Percentiles rank a stretch among this genome's conserved stretches.
phyloP scores from a whole-genome alignment of 2,329 filamentous ascomycete species.

The Xylariaceae sp. region DNA sequence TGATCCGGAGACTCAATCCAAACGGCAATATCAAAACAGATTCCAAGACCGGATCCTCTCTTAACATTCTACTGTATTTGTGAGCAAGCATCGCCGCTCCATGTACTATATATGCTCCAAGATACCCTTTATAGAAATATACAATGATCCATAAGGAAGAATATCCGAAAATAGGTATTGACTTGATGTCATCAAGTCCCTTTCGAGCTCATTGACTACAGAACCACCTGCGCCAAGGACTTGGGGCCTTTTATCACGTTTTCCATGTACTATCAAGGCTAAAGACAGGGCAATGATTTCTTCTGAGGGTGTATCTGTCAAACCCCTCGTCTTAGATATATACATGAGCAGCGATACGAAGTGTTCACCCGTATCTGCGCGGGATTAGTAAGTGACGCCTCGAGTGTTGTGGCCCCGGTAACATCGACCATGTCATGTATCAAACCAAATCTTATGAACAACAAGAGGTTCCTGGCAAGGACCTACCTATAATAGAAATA shows the following conservation, averaged over 20 bases:
- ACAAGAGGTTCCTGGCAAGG: too few relatives aligned
- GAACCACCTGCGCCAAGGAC: too few relatives aligned
- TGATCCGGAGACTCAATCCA: background rate
- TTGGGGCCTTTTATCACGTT: background rate
- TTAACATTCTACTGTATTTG: constrained; percentile 11
- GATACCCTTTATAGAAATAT: constrained; percentile 25
- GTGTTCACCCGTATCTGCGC: too few relatives aligned
- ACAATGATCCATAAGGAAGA: constrained; percentile 9
- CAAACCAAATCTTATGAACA: too few relatives aligned
- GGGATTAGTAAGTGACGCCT: too few relatives aligned
- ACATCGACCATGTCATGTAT: too few relatives aligned
- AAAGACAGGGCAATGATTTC: too few relatives aligned
- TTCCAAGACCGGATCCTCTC: background rate
- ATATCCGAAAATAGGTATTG: background rate
- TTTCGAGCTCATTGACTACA: background rate
- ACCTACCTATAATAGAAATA: too few relatives aligned
- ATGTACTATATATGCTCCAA: constrained; percentile 20
- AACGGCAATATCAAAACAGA: background rate
- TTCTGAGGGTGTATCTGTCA: too few relatives aligned
- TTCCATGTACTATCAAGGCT: background rate
- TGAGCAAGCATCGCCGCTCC: constrained; percentile 19
- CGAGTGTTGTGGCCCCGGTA: too few relatives aligned
- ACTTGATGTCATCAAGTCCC: background rate
- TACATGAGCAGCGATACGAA: too few relatives aligned
- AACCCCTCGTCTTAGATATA: too few relatives aligned